Conservation (phyloP, 805 yeast species). For the Zygoascus bituminiphila region DNA sequence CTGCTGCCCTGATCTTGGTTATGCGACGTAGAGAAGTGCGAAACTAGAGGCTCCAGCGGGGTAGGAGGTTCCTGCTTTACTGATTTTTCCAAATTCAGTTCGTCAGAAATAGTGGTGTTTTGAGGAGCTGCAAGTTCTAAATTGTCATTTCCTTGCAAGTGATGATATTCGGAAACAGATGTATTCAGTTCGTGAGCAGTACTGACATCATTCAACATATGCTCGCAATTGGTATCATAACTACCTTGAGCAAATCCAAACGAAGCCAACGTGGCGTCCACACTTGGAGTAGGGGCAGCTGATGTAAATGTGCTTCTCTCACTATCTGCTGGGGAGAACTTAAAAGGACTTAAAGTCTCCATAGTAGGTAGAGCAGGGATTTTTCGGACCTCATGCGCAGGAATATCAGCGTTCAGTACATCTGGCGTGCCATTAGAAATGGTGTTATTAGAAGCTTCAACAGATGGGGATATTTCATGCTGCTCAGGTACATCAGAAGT, state of each 20-base stretch:
- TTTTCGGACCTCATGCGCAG: neutral
- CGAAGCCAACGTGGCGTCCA: neutral
- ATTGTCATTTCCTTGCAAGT: too few relatives aligned
- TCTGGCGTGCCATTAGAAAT: neutral
- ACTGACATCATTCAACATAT: neutral
- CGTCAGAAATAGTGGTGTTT: neutral
- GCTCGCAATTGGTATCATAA: neutral
- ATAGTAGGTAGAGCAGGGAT: neutral
- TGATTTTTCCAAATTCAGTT: neutral
- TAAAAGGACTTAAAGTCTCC: neutral
- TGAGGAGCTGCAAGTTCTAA: neutral
- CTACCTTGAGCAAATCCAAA: neutral
- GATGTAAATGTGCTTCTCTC: neutral
- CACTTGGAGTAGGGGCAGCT: neutral
- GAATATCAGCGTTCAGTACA: neutral
- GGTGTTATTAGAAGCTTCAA: neutral
- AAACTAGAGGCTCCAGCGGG: too few relatives aligned
- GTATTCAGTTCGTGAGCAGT: neutral
- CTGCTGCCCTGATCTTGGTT: neutral
- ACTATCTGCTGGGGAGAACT: slow-evolving; percentile 1
- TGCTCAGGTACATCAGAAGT: neutral
- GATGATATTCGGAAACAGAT: neutral
- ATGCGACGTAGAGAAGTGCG: too few relatives aligned
- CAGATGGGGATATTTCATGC: neutral
- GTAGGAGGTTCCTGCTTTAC: neutral